phyloP scores from a whole-genome alignment of 2,329 filamentous ascomycete species.

The Aureobasidium musti region DNA sequence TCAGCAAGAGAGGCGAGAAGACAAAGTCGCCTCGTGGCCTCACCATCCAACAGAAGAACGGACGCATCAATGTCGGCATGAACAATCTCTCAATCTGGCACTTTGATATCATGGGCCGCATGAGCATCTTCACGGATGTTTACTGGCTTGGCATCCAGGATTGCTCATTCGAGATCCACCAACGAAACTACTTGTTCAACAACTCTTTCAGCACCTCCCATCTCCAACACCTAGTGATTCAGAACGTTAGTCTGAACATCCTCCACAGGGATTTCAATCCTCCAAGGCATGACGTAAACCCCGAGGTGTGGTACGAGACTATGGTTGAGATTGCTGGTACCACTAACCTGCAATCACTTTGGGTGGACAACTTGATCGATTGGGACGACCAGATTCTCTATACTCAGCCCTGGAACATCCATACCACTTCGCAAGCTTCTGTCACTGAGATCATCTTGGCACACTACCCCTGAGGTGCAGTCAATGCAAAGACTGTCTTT shows the following conservation, averaged over 20 bases:
- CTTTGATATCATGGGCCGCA: neutral
- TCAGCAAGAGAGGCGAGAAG: neutral
- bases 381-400: too few species aligned
- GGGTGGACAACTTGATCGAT: too few species aligned
- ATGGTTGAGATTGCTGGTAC: neutral
- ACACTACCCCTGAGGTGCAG: too few species aligned
- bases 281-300: neutral
- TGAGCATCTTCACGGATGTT: neutral
- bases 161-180: neutral
- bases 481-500: too few species aligned
- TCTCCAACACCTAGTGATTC: neutral
- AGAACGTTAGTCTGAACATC: too few species aligned
- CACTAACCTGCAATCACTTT: neutral
- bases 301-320: neutral
- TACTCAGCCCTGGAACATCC: too few species aligned
- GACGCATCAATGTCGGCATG: neutral
- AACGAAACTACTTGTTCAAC: too few species aligned
- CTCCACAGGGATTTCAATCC: too few species aligned
- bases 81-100: neutral
- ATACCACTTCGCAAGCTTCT: too few species aligned
- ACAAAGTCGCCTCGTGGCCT: neutral
- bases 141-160: neutral
- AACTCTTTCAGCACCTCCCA: too few species aligned
- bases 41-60: neutral
- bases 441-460: too few species aligned